These are phyloP conservation scores for Mariannaea sp. DNA, from an alignment of 2,329 filamentous ascomycete species.

Conservation along the genomic window DNA sequence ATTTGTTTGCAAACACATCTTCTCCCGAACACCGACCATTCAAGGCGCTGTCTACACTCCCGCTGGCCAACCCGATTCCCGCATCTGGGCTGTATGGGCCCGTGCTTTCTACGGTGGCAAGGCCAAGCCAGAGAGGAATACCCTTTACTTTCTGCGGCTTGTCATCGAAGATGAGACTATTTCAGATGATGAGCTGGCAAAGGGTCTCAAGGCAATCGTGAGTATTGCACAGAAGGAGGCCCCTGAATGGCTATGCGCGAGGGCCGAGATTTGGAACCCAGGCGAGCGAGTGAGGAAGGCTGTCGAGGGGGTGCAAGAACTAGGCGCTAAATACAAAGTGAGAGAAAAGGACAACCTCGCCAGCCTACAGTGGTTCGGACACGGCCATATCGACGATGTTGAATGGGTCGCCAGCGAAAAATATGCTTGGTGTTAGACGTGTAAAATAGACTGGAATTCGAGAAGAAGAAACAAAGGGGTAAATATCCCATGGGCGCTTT, in stretches of 20 bases:
- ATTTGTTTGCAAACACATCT: conserved; percentile 70
- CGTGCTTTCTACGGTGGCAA: conserved; percentile 66
- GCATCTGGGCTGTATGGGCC: conserved; percentile 78
- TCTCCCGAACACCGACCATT: conserved; percentile 59
- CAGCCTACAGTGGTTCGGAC: conserved; percentile 73
- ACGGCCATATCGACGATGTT: conserved; percentile 55
- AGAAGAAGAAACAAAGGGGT: background rate
- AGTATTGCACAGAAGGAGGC: conserved; percentile 72
- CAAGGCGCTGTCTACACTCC: conserved; percentile 72
- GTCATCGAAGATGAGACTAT: conserved; percentile 62
- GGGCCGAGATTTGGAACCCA: conserved; percentile 86
- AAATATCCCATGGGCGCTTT: conserved; percentile 24
- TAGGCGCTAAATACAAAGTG: conserved; percentile 57
- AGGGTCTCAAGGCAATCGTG: conserved; percentile 66
- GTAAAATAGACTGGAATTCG: background rate
- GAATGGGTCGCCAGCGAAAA: conserved; percentile 80
- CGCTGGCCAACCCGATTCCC: conserved; percentile 50
- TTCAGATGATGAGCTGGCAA: conserved; percentile 50
- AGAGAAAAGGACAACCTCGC: conserved; percentile 71
- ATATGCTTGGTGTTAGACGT: conserved; percentile 73
- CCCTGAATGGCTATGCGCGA: conserved; percentile 68
- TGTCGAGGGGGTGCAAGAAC: conserved; percentile 49
- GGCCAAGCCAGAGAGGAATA: conserved; percentile 63
- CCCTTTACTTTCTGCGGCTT: conserved; percentile 70
- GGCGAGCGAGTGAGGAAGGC: conserved; percentile 55